These are phyloP conservation scores for Hyphopichia pseudoburtonii DNA, from an alignment of 1,139 yeast species.

Conservation along the genomic window DNA sequence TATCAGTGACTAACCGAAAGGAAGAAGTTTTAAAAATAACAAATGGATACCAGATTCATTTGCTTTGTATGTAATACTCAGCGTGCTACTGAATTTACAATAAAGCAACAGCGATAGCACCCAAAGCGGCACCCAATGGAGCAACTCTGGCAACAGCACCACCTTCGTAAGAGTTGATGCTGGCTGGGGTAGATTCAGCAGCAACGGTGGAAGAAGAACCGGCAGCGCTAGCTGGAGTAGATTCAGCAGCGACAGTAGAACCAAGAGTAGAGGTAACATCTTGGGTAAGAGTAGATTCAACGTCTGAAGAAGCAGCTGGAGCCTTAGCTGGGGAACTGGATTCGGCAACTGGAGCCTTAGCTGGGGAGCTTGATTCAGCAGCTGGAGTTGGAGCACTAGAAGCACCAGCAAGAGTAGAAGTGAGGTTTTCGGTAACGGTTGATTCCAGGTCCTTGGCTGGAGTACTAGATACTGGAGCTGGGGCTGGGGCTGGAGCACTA, in stretches of 20 bases:
- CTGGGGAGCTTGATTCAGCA: neutral
- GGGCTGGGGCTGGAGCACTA: neutral
- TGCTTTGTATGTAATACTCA: neutral
- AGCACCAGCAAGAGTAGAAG: neutral
- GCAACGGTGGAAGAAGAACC: neutral
- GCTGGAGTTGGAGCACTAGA: neutral
- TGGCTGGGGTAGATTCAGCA: neutral
- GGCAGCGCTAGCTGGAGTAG: neutral
- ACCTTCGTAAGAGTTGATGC: conserved; percentile 2
- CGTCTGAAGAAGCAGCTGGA: neutral
- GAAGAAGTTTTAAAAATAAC: neutral
- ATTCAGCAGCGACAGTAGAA: neutral
- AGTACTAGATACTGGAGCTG: neutral
- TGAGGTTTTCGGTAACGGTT: neutral
- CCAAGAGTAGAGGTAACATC: neutral
- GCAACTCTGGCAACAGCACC: conserved; percentile 1
- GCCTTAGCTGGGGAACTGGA: neutral
- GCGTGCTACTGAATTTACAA: neutral
- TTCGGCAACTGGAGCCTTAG: neutral
- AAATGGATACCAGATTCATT: conserved; percentile 1
- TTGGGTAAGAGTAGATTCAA: neutral
- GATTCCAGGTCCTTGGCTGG: no score
- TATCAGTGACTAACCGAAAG: neutral
- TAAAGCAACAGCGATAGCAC: conserved; percentile 4
- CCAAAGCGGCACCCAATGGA: conserved; percentile 3